Base-by-base conservation (phyloP, 768 basidiomycete genomes). In the Psilocybe cyanescens region DNA sequence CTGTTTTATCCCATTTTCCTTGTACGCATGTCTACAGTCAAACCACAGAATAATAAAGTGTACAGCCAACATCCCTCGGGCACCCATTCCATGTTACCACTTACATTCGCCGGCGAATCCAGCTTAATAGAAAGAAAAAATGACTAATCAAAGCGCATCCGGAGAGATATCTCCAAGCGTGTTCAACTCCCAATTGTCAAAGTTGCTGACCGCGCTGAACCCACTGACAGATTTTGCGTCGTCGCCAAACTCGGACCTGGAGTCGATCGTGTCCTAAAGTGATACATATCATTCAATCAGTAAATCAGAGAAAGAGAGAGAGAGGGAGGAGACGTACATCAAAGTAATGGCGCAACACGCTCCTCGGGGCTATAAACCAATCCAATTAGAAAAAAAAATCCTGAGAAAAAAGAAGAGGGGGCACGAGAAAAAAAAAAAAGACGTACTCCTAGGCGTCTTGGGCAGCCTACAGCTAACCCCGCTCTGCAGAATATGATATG, bases 291-390 rank as follows among this genome's bases (percentile, higher is more conserved):
- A 24, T 24, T 24, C 24, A 24, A 24, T 64, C 54, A 55, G 51
- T 49, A 55, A 35, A 39, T 41, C 54, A 24, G 47, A 58, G 44
- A 24, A 1, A 24, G 24, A 24, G 54, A 62, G 16, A 57, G 17
- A 30, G n/a, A 48, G 12, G 35, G n/a, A 62, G 45, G 52, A 30
- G 29, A 79, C 89, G 64, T 60, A 93, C 97, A 75, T 97, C 95
- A 75, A 99, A 99, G 79, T 96, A 99, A 72, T 97, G 95, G 66
- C 89, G 81, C 17, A 93, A 90, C 50, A 95, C 80, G 66, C 90
- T 90, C 65, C 95, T 83, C 57, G 95, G 95, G 12, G 95, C 94
- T 95, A 69, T 7, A 48, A 48, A 16, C 35, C 57, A 59, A 45
- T 58, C 8, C 51, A 65, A 47, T 9, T 1, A 24, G 19, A 57